phyloP scores from a whole-genome alignment of 805 yeast genomes.

The Millerago galiae region DNA sequence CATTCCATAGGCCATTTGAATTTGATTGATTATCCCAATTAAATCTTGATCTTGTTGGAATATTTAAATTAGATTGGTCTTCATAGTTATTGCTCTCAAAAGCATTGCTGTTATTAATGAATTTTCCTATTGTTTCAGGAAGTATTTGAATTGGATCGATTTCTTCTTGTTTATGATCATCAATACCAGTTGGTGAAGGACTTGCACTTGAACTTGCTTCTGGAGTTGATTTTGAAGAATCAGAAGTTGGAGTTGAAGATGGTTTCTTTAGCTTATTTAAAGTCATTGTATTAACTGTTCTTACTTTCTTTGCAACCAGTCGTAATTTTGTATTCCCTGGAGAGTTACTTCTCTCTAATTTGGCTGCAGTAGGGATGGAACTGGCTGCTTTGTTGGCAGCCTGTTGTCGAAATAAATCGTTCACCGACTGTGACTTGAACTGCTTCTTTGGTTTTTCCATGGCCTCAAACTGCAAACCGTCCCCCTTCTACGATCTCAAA shows the following conservation, averaged over 20 bases:
- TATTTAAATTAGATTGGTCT: background rate
- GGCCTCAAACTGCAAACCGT: background rate
- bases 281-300: constrained; percentile 4
- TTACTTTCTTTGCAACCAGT: constrained; percentile 15
- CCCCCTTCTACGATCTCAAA: background rate
- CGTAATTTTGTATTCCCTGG: constrained; percentile 18
- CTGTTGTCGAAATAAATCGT: constrained; percentile 22
- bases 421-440: constrained; percentile 25
- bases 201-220: background rate
- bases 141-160: constrained; percentile 7
- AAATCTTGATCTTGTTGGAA: constrained; percentile 7
- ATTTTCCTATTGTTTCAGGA: constrained; percentile 4
- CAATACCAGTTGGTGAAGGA: background rate
- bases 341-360: constrained; percentile 10
- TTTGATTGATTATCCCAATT: constrained; percentile 1
- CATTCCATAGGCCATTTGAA: no score
- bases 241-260: background rate
- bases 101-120: constrained; percentile 1
- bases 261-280: constrained; percentile 2
- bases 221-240: background rate
- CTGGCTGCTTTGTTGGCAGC: constrained; percentile 2
- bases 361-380: background rate
- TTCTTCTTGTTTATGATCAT: background rate
- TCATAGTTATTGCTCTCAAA: constrained; percentile 3
- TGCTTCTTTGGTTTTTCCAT: constrained; percentile 20